These are phyloP conservation scores for Microcos paniculata DNA, from an alignment of 345 rosid species.

Conservation along the genomic window DNA sequence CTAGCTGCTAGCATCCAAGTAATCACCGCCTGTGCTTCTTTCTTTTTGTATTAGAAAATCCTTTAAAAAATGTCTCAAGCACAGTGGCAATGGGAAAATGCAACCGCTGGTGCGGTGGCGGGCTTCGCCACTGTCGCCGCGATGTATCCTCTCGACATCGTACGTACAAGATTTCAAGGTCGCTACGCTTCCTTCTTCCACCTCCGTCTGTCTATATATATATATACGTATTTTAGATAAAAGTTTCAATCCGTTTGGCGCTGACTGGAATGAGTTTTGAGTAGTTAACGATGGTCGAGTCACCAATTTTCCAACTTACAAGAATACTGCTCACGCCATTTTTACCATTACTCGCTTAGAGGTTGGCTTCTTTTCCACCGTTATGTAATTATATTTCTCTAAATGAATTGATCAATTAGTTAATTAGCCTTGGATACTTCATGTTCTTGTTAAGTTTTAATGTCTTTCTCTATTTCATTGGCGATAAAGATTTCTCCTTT, in stretches of 20 bases:
- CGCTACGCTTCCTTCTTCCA: background rate
- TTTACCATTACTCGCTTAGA: constrained; percentile 72
- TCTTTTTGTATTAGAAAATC: background rate
- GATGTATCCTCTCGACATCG: constrained; percentile 90
- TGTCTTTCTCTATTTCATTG: background rate
- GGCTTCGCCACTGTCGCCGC: constrained; percentile 87
- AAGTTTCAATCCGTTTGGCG: background rate
- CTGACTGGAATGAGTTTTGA: constrained; percentile 10
- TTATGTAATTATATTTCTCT: background rate
- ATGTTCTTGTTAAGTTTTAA: background rate
- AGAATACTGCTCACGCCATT: constrained; percentile 78
- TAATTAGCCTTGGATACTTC: background rate
- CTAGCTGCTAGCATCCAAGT: background rate
- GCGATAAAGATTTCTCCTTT: background rate
- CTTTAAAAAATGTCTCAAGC: constrained; percentile 19
- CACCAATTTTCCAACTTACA: constrained; percentile 63
- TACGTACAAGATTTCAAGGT: constrained; percentile 96
- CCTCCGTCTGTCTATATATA: background rate
- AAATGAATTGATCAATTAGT: no score
- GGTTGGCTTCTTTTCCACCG: constrained; percentile 33
- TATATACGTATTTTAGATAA: background rate
- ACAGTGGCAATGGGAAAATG: constrained; percentile 81
- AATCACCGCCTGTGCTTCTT: no score
- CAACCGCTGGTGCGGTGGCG: constrained; percentile 82
- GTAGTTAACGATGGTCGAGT: constrained; percentile 81